phyloP scores from a whole-genome alignment of 306 rosid species.

The Malus sieversii region DNA sequence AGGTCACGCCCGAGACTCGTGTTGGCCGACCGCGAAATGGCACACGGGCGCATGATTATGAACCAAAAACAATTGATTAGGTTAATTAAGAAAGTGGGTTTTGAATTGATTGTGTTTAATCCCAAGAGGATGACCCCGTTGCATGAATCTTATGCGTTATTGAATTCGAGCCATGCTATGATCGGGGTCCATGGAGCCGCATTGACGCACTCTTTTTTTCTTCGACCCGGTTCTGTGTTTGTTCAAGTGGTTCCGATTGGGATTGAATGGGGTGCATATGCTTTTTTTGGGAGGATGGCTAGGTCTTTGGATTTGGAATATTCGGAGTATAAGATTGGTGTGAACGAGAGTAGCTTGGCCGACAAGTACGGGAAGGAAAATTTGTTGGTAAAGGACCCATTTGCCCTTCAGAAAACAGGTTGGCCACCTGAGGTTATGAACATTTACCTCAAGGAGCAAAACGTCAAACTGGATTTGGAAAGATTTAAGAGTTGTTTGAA shows the following conservation, averaged over 20 bases:
- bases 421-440: too few species aligned
- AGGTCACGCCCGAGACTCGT: slow-evolving; percentile 8
- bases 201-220: slow-evolving; percentile 34
- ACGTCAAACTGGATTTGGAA: too few species aligned
- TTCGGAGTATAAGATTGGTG: slow-evolving; percentile 28
- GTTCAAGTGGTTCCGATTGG: slow-evolving; percentile 49
- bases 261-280: slow-evolving; percentile 18
- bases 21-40: background rate
- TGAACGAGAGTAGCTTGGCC: slow-evolving; percentile 33
- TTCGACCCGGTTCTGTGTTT: slow-evolving; percentile 16
- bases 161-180: slow-evolving; percentile 40
- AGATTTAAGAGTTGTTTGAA: too few species aligned
- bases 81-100: slow-evolving; percentile 19
- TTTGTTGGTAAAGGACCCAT: slow-evolving; percentile 13
- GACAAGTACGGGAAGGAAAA: slow-evolving; percentile 25
- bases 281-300: slow-evolving; percentile 18
- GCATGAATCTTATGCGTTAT: slow-evolving; percentile 13
- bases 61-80: slow-evolving; percentile 12
- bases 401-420: background rate
- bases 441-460: too few species aligned
- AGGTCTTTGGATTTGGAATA: slow-evolving; percentile 20
- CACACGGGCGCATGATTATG: background rate
- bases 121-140: slow-evolving; percentile 13
- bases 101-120: slow-evolving; percentile 29
- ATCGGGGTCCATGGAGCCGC: slow-evolving; percentile 41